These are phyloP conservation scores for Macrolepiota fuliginosa DNA, from an alignment of 768 basidiomycete species.

Conservation along the genomic window DNA sequence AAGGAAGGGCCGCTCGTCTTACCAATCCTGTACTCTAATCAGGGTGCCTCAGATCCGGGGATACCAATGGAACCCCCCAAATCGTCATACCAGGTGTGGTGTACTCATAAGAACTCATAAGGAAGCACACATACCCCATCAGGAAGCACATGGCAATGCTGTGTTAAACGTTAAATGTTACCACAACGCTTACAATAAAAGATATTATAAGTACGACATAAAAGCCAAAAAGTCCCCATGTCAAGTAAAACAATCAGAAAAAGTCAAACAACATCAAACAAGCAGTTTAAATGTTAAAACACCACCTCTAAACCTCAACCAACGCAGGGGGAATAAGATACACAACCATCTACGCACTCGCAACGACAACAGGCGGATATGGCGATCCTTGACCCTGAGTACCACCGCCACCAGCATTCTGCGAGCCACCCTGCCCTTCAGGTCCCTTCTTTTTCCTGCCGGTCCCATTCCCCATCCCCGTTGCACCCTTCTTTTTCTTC, in stretches of 20 bases:
- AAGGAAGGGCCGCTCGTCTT: background rate
- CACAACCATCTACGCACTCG: constrained; percentile 21
- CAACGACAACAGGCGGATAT: constrained; percentile 27
- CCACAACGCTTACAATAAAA: background rate
- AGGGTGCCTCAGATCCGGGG: background rate
- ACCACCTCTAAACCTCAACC: background rate
- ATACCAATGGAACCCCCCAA: no score
- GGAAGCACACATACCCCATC: no score
- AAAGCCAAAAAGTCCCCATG: background rate
- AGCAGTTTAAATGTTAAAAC: background rate
- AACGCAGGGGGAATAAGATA: background rate
- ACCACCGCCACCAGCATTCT: constrained; percentile 12
- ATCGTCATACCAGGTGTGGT: background rate
- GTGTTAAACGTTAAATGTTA: background rate
- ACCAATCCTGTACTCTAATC: background rate
- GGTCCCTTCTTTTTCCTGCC: constrained; percentile 45
- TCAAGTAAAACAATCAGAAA: background rate
- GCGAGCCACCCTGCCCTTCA: constrained; percentile 7
- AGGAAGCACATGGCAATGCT: background rate
- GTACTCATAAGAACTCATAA: background rate
- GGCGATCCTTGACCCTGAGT: constrained; percentile 16
- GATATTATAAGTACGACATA: background rate
- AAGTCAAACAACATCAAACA: constrained; percentile 2
- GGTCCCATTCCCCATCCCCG: constrained; percentile 37
- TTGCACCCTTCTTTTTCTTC: constrained; percentile 42